Percentiles rank a stretch among this genome's conserved stretches.
Evolutionary conservation across 2,329 filamentous ascomycete species (phyloP).

Genomic region (Gliomastix tumulicola): DNA sequence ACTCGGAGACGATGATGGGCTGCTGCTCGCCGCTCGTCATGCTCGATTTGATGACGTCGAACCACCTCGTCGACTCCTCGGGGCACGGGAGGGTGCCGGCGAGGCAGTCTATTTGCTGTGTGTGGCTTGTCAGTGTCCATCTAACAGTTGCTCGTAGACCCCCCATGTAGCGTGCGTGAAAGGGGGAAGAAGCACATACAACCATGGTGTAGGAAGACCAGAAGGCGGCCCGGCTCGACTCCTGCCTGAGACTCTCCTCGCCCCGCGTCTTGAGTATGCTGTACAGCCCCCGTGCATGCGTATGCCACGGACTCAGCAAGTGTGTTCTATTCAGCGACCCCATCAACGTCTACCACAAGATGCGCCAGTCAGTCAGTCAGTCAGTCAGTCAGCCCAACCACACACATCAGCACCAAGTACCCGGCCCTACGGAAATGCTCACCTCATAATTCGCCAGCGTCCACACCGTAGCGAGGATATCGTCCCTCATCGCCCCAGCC

Average conservation of each 20-base stretch:
- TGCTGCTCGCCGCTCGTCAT: conserved; percentile 15
- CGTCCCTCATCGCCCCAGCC: conserved; percentile 18
- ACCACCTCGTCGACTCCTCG: conserved; percentile 26
- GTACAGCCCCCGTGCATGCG: conserved; percentile 25
- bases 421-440: too few species aligned
- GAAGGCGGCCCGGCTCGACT: conserved; percentile 20
- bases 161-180: too few species aligned
- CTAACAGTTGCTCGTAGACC: too few species aligned
- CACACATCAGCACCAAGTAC: too few species aligned
- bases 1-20: conserved; percentile 16
- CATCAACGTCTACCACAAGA: too few species aligned
- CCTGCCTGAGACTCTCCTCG: conserved; percentile 11
- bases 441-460: conserved; percentile 32
- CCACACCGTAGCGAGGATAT: conserved; percentile 31
- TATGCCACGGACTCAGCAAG: conserved; percentile 23
- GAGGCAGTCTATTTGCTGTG: conserved; percentile 28
- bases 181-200: too few species aligned
- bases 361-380: too few species aligned
- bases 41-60: conserved; percentile 17
- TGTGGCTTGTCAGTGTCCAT: too few species aligned
- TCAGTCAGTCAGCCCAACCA: too few species aligned
- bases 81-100: conserved; percentile 22
- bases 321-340: conserved; percentile 21
- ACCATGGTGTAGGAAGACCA: conserved; percentile 30
- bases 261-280: conserved; percentile 28